Percentiles rank a stretch among this genome's conserved stretches.
Evolutionary conservation across 2,329 filamentous ascomycete species (phyloP).

Genomic region (Fusarium newnesense): DNA sequence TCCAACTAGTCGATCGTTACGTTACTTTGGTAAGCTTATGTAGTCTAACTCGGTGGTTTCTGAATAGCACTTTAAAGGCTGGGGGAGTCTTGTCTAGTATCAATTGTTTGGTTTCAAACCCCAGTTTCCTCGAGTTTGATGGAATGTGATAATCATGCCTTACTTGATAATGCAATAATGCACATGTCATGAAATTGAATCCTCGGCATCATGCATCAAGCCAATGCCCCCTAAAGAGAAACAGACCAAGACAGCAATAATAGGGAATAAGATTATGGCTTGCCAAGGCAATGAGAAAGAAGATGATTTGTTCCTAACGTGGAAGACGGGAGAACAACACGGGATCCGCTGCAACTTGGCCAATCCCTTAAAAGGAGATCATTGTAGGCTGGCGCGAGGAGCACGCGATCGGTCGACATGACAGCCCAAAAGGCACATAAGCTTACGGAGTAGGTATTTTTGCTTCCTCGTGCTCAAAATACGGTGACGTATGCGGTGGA

Average conservation of each 20-base stretch:
- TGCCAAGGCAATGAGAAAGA: constrained; percentile 27
- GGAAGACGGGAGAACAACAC: constrained; percentile 27
- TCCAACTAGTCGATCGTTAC: not conserved
- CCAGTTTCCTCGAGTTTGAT: not conserved
- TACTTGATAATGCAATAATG: not conserved
- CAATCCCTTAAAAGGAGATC: constrained; percentile 13
- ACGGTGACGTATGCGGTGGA: constrained; percentile 42
- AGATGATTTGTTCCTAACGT: constrained; percentile 17
- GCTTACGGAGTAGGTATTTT: not conserved
- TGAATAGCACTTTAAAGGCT: not conserved
- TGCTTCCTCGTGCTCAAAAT: constrained; percentile 7
- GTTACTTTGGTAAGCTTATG: not conserved
- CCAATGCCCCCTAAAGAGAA: not conserved
- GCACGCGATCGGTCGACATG: constrained; percentile 33
- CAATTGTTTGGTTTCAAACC: not conserved
- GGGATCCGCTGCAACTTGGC: constrained; percentile 12
- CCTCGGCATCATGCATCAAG: constrained; percentile 5
- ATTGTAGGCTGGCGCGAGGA: constrained; percentile 4
- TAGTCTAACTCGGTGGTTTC: not conserved
- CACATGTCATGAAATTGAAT: constrained; percentile 10
- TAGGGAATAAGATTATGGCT: not conserved
- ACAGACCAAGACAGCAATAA: not conserved
- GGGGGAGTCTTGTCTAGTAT: not conserved
- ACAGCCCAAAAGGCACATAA: not conserved
- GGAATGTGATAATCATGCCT: not conserved